These are phyloP conservation scores for Trichoderma sp. DNA, from an alignment of 2,329 filamentous ascomycete species.

Conservation along the genomic window DNA sequence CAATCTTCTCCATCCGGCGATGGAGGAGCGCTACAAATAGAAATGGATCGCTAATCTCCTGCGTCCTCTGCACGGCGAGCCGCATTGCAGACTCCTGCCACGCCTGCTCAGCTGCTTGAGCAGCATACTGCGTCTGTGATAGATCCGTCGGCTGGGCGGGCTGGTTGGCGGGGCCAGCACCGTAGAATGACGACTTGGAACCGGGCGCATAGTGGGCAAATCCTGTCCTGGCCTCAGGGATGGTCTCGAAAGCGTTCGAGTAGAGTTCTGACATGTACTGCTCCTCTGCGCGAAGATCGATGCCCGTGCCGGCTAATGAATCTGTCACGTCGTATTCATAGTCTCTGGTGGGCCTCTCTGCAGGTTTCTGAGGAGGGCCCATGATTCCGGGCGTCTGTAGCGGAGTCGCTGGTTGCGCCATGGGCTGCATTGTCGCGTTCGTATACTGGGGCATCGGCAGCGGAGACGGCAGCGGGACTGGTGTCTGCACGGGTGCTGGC, in stretches of 20 bases:
- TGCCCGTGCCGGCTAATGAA: slow-evolving; percentile 79
- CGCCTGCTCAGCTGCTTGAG: slow-evolving; percentile 65
- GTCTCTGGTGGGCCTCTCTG: slow-evolving; percentile 64
- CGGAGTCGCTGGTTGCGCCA: slow-evolving; percentile 34
- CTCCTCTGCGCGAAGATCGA: slow-evolving; percentile 85
- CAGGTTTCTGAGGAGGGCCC: slow-evolving; percentile 63
- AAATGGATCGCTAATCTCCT: slow-evolving; percentile 75
- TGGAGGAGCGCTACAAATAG: slow-evolving; percentile 64
- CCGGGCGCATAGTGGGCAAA: slow-evolving; percentile 56
- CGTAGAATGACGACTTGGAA: slow-evolving; percentile 61
- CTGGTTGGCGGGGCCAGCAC: slow-evolving; percentile 67
- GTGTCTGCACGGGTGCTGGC: slow-evolving; percentile 6
- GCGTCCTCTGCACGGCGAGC: slow-evolving; percentile 61
- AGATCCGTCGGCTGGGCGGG: slow-evolving; percentile 51
- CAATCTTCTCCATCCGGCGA: slow-evolving; percentile 60
- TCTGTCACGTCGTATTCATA: slow-evolving; percentile 77
- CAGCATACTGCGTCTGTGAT: slow-evolving; percentile 65
- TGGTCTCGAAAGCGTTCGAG: slow-evolving; percentile 52
- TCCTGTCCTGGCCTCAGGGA: slow-evolving; percentile 53
- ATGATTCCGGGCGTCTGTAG: slow-evolving; percentile 45
- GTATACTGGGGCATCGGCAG: slow-evolving; percentile 37
- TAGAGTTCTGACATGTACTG: slow-evolving; percentile 74
- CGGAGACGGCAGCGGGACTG: slow-evolving; percentile 26
- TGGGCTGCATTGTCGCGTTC: slow-evolving; percentile 38
- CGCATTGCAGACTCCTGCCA: slow-evolving; percentile 67